A percentile compares a stretch with the other conserved stretches of the same genome.
Conservation (phyloP, 306 rosid species). For the Alnus rubra region DNA sequence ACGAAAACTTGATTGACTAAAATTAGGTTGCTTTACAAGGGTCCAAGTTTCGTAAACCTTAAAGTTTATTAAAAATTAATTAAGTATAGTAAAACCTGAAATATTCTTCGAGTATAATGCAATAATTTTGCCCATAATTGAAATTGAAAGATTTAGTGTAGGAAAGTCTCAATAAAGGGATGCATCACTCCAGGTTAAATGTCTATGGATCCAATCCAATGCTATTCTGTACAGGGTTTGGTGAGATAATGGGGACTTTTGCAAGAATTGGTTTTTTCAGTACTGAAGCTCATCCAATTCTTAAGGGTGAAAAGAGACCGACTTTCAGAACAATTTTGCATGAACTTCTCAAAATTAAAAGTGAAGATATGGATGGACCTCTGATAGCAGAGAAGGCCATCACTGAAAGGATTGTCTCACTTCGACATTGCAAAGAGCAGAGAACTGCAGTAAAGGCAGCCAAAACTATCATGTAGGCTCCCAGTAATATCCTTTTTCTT, state of each 20-base stretch:
- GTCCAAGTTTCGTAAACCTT: neutral
- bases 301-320: slow-evolving; percentile 52
- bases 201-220: slow-evolving; percentile 21
- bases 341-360: slow-evolving; percentile 55
- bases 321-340: slow-evolving; percentile 62
- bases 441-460: slow-evolving; percentile 66
- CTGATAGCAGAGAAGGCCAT: slow-evolving; percentile 58
- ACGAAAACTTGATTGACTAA: slow-evolving; percentile 11
- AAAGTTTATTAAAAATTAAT: neutral
- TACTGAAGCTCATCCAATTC: slow-evolving; percentile 55
- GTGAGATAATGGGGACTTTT: slow-evolving; percentile 83
- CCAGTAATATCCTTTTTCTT: slow-evolving; percentile 7
- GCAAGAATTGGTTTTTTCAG: slow-evolving; percentile 76
- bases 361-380: slow-evolving; percentile 32
- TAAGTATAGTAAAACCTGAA: neutral
- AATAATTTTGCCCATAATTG: neutral
- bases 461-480: slow-evolving; percentile 71
- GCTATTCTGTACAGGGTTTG: slow-evolving; percentile 51
- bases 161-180: neutral
- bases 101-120: neutral
- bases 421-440: slow-evolving; percentile 68
- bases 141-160: neutral
- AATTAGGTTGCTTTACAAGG: neutral
- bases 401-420: slow-evolving; percentile 47
- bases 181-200: neutral